Evolutionary conservation across 805 yeast species (phyloP).

Genomic region (Lipomyces orientalis): DNA sequence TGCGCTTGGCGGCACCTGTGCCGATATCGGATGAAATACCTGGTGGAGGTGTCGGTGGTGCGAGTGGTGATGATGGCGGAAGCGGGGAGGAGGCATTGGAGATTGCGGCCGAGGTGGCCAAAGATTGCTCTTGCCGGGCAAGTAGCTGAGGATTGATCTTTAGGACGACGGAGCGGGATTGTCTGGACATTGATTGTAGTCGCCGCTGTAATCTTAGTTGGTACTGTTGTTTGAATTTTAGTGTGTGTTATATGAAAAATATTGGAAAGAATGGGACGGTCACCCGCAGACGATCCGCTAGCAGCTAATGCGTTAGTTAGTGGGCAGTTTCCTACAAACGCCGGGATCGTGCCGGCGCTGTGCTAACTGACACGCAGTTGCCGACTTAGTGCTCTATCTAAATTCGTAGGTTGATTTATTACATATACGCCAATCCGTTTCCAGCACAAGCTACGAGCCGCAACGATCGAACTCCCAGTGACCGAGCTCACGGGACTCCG

Average conservation of each 20-base stretch:
- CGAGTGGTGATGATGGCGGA: constrained; percentile 20
- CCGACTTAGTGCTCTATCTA: not conserved
- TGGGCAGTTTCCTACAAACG: not conserved
- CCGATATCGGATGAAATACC: constrained; percentile 4
- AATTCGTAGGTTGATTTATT: not conserved
- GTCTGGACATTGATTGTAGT: not conserved
- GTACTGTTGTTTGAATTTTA: not conserved
- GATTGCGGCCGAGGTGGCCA: constrained; percentile 15
- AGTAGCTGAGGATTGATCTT: constrained; percentile 31
- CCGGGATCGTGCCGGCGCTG: not conserved
- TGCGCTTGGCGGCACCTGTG: constrained; percentile 19
- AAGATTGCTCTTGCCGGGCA: constrained; percentile 22
- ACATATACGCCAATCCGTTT: not conserved
- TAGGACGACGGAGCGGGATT: constrained; percentile 23
- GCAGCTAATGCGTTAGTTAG: not conserved
- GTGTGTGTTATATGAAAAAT: not conserved
- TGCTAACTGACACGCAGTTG: not conserved
- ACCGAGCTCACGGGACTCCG: not conserved
- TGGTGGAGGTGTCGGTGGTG: constrained; percentile 27
- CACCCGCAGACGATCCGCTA: not conserved
- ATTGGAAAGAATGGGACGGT: not conserved
- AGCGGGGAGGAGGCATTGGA: constrained; percentile 17
- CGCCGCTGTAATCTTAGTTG: not conserved
- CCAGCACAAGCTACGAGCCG: not conserved
- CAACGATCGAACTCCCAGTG: not conserved